phyloP scores from a whole-genome alignment of 2,329 filamentous ascomycete genomes.

The Fusarium newnesense region DNA sequence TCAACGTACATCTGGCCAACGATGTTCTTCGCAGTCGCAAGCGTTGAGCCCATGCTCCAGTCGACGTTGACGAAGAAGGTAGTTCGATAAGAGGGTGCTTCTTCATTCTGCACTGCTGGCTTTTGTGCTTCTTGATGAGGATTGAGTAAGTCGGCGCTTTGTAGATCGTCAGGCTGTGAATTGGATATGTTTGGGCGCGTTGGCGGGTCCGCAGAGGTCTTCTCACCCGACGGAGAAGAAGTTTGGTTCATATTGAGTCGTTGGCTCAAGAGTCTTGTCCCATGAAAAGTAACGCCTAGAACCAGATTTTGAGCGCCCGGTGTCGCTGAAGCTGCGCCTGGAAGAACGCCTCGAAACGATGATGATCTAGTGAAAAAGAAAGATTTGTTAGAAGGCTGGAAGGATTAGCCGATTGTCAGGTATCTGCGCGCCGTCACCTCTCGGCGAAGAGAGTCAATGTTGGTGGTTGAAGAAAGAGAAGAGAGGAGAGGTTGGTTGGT shows the following conservation, averaged over 20 bases:
- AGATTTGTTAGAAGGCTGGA: neutral
- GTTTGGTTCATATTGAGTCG: neutral
- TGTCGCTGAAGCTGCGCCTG: neutral
- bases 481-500: neutral
- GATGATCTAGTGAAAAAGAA: neutral
- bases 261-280: neutral
- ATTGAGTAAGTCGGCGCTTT: neutral
- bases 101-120: neutral
- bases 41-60: constrained; percentile 27
- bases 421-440: neutral
- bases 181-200: neutral
- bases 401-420: neutral
- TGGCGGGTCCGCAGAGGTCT: neutral
- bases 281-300: neutral
- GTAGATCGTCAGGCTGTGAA: neutral
- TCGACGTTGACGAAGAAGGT: constrained; percentile 44
- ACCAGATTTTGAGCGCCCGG: neutral
- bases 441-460: neutral
- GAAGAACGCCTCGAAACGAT: neutral
- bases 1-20: constrained; percentile 52
- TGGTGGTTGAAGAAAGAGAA: neutral
- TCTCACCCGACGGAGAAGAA: neutral
- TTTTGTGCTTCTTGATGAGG: neutral
- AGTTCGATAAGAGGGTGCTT: constrained; percentile 24
- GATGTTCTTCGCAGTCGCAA: constrained; percentile 26